Conservation (phyloP, 1,139 yeast genomes). For the Suhomyces coccinellae region DNA sequence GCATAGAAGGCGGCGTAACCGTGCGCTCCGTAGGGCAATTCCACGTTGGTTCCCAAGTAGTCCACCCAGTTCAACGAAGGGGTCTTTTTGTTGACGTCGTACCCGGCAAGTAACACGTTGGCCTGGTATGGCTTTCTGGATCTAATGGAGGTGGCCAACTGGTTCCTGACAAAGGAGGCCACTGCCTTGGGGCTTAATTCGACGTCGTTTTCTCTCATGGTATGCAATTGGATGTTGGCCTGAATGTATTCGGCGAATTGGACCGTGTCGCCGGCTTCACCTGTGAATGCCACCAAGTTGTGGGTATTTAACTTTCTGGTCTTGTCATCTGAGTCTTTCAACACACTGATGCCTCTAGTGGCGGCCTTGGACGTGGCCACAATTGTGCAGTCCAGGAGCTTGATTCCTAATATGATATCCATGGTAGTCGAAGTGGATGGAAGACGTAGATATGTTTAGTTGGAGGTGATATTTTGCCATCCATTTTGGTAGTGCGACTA, state of each 20-base stretch:
- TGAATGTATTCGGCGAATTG: constrained; percentile 93
- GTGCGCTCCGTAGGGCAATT: constrained; percentile 93
- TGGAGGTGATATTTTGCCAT: constrained; percentile 7
- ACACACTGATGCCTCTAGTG: constrained; percentile 88
- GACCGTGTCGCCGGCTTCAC: constrained; percentile 97
- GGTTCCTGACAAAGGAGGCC: constrained; percentile 85
- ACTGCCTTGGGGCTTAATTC: constrained; percentile 84
- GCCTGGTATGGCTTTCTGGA: constrained; percentile 93
- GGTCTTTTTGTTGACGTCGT: constrained; percentile 57
- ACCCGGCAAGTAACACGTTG: constrained; percentile 84
- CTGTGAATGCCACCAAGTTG: constrained; percentile 84
- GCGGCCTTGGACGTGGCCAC: constrained; percentile 93
- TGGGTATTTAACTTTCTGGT: constrained; percentile 76
- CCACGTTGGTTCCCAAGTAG: constrained; percentile 88
- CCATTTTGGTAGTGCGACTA: constrained; percentile 7
- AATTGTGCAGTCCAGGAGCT: constrained; percentile 75
- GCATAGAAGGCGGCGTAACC: constrained; percentile 97
- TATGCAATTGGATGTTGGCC: constrained; percentile 86
- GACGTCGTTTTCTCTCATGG: constrained; percentile 76
- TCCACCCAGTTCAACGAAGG: constrained; percentile 90
- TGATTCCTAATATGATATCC: constrained; percentile 91
- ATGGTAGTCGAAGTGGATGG: constrained; percentile 34
- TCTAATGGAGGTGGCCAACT: constrained; percentile 84
- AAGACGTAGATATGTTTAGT: neutral
- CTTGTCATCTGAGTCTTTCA: constrained; percentile 86